Evolutionary conservation across 2,329 filamentous ascomycete genomes (phyloP).

Genomic region (Arachnomyces sp.): DNA sequence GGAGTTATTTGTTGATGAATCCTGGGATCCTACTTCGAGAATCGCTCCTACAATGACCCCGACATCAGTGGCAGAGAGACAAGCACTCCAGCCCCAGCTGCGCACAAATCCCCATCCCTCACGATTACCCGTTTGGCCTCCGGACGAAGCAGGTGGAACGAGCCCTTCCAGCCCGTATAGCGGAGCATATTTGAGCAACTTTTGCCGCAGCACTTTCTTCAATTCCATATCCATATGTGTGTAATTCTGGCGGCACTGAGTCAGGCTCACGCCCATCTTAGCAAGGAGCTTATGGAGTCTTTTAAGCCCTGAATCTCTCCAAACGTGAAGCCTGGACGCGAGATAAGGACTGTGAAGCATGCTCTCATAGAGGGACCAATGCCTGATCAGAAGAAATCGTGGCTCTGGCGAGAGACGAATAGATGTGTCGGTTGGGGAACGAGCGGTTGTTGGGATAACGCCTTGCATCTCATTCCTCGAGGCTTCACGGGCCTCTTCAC

Average conservation of each 20-base stretch:
- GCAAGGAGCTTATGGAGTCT: constrained; percentile 87
- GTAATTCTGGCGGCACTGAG: constrained; percentile 91
- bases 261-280: constrained; percentile 94
- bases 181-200: constrained; percentile 82
- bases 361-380: constrained; percentile 97
- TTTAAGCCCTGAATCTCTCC: constrained; percentile 83
- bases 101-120: constrained; percentile 96
- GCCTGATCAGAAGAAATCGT: constrained; percentile 80
- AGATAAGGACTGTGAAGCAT: constrained; percentile 97
- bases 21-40: constrained; percentile 66
- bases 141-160: constrained; percentile 68
- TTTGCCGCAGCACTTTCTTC: constrained; percentile 75
- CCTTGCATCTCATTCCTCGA: constrained; percentile 60
- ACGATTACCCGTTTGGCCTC: constrained; percentile 62
- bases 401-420: constrained; percentile 92
- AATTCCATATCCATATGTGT: constrained; percentile 98
- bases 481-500: constrained; percentile 51
- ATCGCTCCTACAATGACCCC: constrained; percentile 88
- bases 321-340: constrained; percentile 83
- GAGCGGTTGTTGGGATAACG: constrained; percentile 81
- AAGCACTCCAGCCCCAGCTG: constrained; percentile 96
- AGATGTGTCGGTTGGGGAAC: constrained; percentile 81
- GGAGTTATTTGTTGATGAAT: constrained; percentile 16
- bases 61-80: constrained; percentile 84
- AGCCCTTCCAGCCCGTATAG: constrained; percentile 91